Evolutionary conservation across 345 rosid genomes (phyloP).

Genomic region (Ceriops decandra): DNA sequence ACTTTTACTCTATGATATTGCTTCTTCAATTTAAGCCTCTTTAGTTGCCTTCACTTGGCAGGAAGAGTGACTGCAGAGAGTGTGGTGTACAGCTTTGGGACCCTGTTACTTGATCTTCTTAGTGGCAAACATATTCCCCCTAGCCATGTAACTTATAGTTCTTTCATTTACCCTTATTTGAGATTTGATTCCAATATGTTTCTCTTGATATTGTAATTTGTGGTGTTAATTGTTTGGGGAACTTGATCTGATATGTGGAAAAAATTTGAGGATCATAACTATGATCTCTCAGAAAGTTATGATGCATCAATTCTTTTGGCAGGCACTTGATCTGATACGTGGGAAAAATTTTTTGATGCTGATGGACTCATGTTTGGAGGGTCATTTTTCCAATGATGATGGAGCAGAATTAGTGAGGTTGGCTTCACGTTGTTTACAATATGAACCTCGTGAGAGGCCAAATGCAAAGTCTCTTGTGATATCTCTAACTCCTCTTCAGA

Average conservation of each 20-base stretch:
- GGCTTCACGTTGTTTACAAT: slow-evolving; percentile 85
- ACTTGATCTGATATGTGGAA: slow-evolving; percentile 88
- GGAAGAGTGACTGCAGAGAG: slow-evolving; percentile 93
- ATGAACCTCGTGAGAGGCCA: slow-evolving; percentile 96
- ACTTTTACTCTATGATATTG: neutral
- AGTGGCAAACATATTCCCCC: slow-evolving; percentile 99
- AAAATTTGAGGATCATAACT: slow-evolving; percentile 75
- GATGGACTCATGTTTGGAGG: slow-evolving; percentile 97
- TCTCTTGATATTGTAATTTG: too few relatives aligned
- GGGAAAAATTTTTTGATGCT: slow-evolving; percentile 85
- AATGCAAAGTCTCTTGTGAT: slow-evolving; percentile 76
- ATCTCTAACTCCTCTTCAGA: slow-evolving; percentile 73
- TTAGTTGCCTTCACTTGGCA: slow-evolving; percentile 26
- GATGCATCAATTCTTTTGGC: slow-evolving; percentile 29
- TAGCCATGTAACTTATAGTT: slow-evolving; percentile 68
- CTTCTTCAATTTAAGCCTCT: slow-evolving; percentile 6
- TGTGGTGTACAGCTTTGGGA: slow-evolving; percentile 95
- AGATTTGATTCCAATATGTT: neutral
- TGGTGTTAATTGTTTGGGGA: slow-evolving; percentile 34
- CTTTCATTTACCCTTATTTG: slow-evolving; percentile 7
- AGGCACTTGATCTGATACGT: slow-evolving; percentile 96
- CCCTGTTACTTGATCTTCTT: slow-evolving; percentile 87
- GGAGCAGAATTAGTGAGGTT: slow-evolving; percentile 78
- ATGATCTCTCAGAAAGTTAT: too few relatives aligned
- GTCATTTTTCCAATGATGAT: slow-evolving; percentile 92